phyloP scores from a whole-genome alignment of 495 filamentous ascomycete species.

The Podospora sp. region DNA sequence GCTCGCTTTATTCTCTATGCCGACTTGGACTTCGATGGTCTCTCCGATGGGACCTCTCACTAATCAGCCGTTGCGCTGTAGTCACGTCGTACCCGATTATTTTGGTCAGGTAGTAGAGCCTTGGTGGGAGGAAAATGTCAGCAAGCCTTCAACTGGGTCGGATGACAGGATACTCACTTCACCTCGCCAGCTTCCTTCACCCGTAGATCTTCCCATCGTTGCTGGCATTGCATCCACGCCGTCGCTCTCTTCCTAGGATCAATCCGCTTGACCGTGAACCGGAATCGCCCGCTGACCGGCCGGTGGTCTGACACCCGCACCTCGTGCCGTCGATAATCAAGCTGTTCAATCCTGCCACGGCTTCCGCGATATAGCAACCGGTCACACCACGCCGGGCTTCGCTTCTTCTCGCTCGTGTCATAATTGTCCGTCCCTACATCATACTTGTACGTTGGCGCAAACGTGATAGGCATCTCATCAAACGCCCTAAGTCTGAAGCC shows the following conservation, averaged over 20 bases:
- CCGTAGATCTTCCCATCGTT: slow-evolving; percentile 71
- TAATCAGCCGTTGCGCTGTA: slow-evolving; percentile 43
- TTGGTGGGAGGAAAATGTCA: slow-evolving; percentile 26
- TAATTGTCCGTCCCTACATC: slow-evolving; percentile 94
- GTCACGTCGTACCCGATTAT: slow-evolving; percentile 50
- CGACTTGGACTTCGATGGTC: slow-evolving; percentile 36
- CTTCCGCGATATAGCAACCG: slow-evolving; percentile 80
- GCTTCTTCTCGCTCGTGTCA: slow-evolving; percentile 91
- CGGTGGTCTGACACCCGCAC: slow-evolving; percentile 88
- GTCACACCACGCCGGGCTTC: slow-evolving; percentile 97
- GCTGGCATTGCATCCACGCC: slow-evolving; percentile 70
- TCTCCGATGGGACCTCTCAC: slow-evolving; percentile 38
- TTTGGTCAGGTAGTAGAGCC: slow-evolving; percentile 48
- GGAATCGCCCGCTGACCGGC: slow-evolving; percentile 84
- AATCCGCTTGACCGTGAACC: slow-evolving; percentile 79
- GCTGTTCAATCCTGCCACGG: slow-evolving; percentile 77
- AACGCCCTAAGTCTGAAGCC: slow-evolving; percentile 86
- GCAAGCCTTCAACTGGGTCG: slow-evolving; percentile 7
- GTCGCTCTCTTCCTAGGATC: slow-evolving; percentile 61
- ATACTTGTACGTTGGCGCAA: slow-evolving; percentile 97
- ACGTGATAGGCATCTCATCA: slow-evolving; percentile 81
- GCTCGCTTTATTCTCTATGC: slow-evolving; percentile 27
- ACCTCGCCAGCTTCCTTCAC: slow-evolving; percentile 62
- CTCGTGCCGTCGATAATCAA: slow-evolving; percentile 87
- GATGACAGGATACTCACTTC: slow-evolving; percentile 40